Evolutionary conservation across 352 stramenopile genomes (phyloP), one percentile per base, ranked within the genome.

Genomic region (Phytophthora chlamydospora): DNA sequence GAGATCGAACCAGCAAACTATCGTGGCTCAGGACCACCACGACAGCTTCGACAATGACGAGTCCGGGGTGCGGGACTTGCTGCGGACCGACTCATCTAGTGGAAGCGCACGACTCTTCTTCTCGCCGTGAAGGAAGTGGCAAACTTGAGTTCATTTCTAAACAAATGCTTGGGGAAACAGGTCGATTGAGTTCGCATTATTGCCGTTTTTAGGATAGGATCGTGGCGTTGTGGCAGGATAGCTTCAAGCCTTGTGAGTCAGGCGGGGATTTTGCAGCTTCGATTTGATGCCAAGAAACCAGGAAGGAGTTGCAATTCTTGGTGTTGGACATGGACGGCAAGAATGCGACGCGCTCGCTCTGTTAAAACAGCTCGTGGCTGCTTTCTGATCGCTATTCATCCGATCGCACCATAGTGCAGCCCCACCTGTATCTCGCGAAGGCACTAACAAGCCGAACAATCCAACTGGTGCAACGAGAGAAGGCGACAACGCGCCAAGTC

Each of bases 11-110:
- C 34, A 60, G n/a, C 31, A 54, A 7, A 55, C 46, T 0, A 49
- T 77, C 10, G 53, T 24, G 24, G 43, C 36, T 42, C 51, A 55
- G 35, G 51, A 66, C 38, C 68, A 21, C 46, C 12, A 71, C n/a
- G 50, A 71, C 45, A 68, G 63, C 24, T 42, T 65, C 21, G 31
- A 39, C 13, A 68, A 63, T 29, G 42, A 77, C 19, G 60, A 35
- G 14, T 64, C 45, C 39, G 65, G 46, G 33, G 47, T 68, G 11
- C 36, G 59, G 62, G 60, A 74, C 47, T 27, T 74, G 6, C 51
- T 74, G 35, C 46, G 57, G 3, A 35, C 47, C 12, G 52, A 68
- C 49, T 69, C 49, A 8, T 62, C 55, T 14, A 62, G 14, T 27
- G 13, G n/a, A 6, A 67, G 21, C 46, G 43, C 32, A 5, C 11